Conservation (phyloP, 2,329 filamentous ascomycete genomes). For the Monosporascus sp. region DNA sequence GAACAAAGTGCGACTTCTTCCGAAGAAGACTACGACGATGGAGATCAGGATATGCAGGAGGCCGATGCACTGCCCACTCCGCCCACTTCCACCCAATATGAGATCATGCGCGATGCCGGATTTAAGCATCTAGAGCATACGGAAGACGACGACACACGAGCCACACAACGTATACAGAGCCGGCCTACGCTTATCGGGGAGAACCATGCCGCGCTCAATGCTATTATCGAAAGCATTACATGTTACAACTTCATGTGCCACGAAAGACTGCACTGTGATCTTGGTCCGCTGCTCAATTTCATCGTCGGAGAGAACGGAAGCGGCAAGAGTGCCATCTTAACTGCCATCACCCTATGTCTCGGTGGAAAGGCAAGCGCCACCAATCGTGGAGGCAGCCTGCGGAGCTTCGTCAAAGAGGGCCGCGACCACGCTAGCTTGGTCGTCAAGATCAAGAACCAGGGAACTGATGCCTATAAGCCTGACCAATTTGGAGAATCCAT, state of each 20-base stretch:
- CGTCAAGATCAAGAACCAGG: constrained; percentile 88
- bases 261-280: constrained; percentile 68
- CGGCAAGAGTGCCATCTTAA: constrained; percentile 93
- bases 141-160: constrained; percentile 56
- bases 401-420: constrained; percentile 87
- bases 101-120: constrained; percentile 53
- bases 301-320: constrained; percentile 97
- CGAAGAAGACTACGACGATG: constrained; percentile 25
- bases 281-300: constrained; percentile 97
- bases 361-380: constrained; percentile 90
- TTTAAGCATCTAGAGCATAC: constrained; percentile 54
- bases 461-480: constrained; percentile 75
- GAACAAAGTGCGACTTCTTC: constrained; percentile 16
- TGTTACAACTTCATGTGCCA: constrained; percentile 98
- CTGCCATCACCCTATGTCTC: constrained; percentile 88
- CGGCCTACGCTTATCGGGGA: constrained; percentile 48
- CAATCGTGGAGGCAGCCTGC: constrained; percentile 85
- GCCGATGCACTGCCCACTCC: constrained; percentile 21
- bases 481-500: constrained; percentile 82
- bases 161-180: constrained; percentile 59
- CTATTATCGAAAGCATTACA: constrained; percentile 81
- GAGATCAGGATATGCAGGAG: constrained; percentile 25
- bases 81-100: constrained; percentile 56
- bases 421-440: constrained; percentile 69
- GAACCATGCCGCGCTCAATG: constrained; percentile 74